Evolutionary conservation across 2,329 filamentous ascomycete genomes (phyloP).

Genomic region (Ascosphaera apis): DNA sequence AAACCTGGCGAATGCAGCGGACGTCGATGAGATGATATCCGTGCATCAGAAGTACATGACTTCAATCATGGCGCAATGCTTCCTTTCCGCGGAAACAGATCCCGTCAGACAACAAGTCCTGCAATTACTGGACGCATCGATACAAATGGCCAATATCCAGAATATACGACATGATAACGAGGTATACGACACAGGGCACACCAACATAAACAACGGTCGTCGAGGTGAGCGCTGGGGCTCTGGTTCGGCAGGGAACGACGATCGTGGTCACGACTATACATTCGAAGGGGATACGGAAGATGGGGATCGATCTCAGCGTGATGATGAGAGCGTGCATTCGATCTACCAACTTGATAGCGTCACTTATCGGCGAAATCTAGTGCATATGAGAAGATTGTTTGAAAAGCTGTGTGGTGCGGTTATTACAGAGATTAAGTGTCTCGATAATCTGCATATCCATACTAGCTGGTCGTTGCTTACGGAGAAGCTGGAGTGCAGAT

Average conservation of each 20-base stretch:
- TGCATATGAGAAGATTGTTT: constrained; percentile 37
- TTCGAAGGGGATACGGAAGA: constrained; percentile 4
- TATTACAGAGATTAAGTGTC: constrained; percentile 45
- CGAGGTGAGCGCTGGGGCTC: too few species aligned
- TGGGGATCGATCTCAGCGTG: constrained; percentile 7
- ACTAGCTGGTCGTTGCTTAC: constrained; percentile 58
- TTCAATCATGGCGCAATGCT: constrained; percentile 41
- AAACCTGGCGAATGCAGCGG: constrained; percentile 36
- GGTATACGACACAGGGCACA: constrained; percentile 14
- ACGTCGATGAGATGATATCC: constrained; percentile 60
- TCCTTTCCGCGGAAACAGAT: constrained; percentile 43
- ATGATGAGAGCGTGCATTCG: constrained; percentile 13
- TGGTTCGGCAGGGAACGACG: too few species aligned
- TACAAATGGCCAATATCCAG: constrained; percentile 43
- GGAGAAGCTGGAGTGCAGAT: constrained; percentile 44
- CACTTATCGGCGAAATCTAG: constrained; percentile 30
- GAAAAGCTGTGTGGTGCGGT: constrained; percentile 46
- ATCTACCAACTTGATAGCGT: too few species aligned
- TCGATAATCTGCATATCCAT: constrained; percentile 51
- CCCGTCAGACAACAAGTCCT: constrained; percentile 52
- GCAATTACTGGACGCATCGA: constrained; percentile 52
- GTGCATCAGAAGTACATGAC: constrained; percentile 42
- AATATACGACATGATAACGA: constrained; percentile 16
- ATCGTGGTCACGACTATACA: too few species aligned
- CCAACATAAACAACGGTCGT: constrained; percentile 1